Conservation (phyloP, 352 stramenopile genomes). For the Phytophthora sp. region DNA sequence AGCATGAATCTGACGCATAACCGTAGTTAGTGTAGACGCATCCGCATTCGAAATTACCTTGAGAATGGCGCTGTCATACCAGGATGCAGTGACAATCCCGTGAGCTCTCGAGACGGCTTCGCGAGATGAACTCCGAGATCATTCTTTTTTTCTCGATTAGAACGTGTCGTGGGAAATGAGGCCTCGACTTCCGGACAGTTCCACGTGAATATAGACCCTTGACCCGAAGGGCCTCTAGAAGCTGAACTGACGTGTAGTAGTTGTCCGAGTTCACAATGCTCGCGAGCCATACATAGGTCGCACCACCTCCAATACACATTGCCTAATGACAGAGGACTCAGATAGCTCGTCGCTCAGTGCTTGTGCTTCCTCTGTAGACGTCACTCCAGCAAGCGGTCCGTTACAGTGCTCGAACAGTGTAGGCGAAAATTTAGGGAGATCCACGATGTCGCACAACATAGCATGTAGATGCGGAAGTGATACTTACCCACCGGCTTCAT, state of each 20-base stretch:
- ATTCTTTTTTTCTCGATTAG: slow-evolving; percentile 23
- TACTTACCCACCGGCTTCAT: slow-evolving; percentile 41
- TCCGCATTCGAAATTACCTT: slow-evolving; percentile 35
- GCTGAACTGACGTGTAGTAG: slow-evolving; percentile 44
- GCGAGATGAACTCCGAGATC: slow-evolving; percentile 1
- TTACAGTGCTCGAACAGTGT: slow-evolving; percentile 30
- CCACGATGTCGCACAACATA: slow-evolving; percentile 34
- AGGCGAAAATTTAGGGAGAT: slow-evolving; percentile 36
- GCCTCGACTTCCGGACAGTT: slow-evolving; percentile 25
- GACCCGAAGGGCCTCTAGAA: slow-evolving; percentile 27
- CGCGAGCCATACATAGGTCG: slow-evolving; percentile 24
- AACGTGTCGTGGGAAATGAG: slow-evolving; percentile 31
- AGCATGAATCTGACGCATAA: slow-evolving; percentile 1
- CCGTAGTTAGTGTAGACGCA: slow-evolving; percentile 18
- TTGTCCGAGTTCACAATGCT: slow-evolving; percentile 40
- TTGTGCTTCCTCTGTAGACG: not conserved
- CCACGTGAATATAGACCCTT: slow-evolving; percentile 33
- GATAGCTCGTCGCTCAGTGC: slow-evolving; percentile 11
- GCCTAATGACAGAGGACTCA: slow-evolving; percentile 3
- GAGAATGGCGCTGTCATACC: slow-evolving; percentile 34
- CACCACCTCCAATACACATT: slow-evolving; percentile 37
- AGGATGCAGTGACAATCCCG: slow-evolving; percentile 28
- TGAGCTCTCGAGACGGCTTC: slow-evolving; percentile 22
- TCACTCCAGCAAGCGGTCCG: slow-evolving; percentile 23
- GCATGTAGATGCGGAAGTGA: slow-evolving; percentile 41